Evolutionary conservation across 2,329 filamentous ascomycete genomes (phyloP).

Genomic region (Phialocephala sp.): DNA sequence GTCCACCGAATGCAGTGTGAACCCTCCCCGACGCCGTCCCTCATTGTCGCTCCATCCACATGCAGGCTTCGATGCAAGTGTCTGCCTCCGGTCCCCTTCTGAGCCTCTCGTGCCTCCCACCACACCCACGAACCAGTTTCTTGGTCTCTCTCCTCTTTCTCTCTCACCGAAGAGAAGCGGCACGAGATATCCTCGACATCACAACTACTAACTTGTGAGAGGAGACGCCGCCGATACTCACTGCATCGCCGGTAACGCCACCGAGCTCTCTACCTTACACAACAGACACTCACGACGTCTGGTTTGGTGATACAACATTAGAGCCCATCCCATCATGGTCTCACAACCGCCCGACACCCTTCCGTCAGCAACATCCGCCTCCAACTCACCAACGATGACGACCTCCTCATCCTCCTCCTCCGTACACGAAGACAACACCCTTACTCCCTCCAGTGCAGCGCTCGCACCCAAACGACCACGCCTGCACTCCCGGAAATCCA

Average conservation of each 20-base stretch:
- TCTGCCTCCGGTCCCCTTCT: neutral
- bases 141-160: neutral
- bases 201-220: neutral
- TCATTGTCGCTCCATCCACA: neutral
- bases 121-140: slow-evolving; percentile 1
- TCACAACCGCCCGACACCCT: slow-evolving; percentile 20
- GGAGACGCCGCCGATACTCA: neutral
- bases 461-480: slow-evolving; percentile 58
- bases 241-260: neutral
- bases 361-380: slow-evolving; percentile 22
- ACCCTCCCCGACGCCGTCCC: neutral
- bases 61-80: neutral
- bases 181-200: neutral
- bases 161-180: slow-evolving; percentile 9
- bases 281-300: too few species aligned
- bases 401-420: slow-evolving; percentile 33
- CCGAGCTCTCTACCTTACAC: too few species aligned
- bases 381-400: neutral
- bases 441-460: neutral
- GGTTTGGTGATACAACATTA: too few species aligned
- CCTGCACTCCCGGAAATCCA: slow-evolving; percentile 76
- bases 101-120: slow-evolving; percentile 6
- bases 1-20: neutral
- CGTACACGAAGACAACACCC: slow-evolving; percentile 24
- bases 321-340: neutral